Percentiles rank a stretch among this genome's conserved stretches.
Evolutionary conservation across 805 yeast genomes (phyloP).

Genomic region (Sugiyamaella mastotermitis): DNA sequence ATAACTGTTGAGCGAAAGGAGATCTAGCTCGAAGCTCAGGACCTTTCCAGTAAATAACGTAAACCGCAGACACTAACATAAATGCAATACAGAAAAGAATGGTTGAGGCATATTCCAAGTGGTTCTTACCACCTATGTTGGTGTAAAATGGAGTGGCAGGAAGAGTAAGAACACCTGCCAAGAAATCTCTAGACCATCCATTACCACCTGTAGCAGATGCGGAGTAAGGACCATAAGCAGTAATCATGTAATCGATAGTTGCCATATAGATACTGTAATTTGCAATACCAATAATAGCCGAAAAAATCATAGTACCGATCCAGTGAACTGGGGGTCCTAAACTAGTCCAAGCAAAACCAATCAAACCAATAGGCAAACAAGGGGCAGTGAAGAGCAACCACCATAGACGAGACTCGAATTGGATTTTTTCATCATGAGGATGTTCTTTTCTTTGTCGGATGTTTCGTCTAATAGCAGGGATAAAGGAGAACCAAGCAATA

Average conservation of each 20-base stretch:
- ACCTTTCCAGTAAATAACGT: slow-evolving; percentile 37
- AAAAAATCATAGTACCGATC: slow-evolving; percentile 38
- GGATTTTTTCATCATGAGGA: slow-evolving; percentile 23
- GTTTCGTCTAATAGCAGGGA: slow-evolving; percentile 33
- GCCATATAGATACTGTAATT: slow-evolving; percentile 39
- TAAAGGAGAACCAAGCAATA: slow-evolving; percentile 32
- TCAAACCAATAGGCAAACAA: slow-evolving; percentile 34
- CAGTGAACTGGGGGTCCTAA: slow-evolving; percentile 37
- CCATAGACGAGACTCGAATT: slow-evolving; percentile 20
- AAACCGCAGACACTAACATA: slow-evolving; percentile 34
- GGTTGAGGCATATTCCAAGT: slow-evolving; percentile 37
- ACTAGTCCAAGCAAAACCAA: slow-evolving; percentile 40
- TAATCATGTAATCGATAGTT: slow-evolving; percentile 40
- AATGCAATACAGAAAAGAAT: slow-evolving; percentile 33
- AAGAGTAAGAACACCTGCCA: slow-evolving; percentile 37
- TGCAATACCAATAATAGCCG: slow-evolving; percentile 35
- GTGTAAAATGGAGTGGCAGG: slow-evolving; percentile 35
- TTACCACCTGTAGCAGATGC: slow-evolving; percentile 42
- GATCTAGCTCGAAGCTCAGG: slow-evolving; percentile 32
- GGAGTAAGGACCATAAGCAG: slow-evolving; percentile 38
- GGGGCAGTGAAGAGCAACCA: slow-evolving; percentile 35
- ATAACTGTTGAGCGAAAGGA: slow-evolving; percentile 32
- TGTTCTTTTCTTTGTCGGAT: slow-evolving; percentile 25
- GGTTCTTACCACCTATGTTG: slow-evolving; percentile 30
- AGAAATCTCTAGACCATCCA: slow-evolving; percentile 38